Evolutionary conservation across 345 rosid species (phyloP).

Genomic region (Bruguiera sexangula): DNA sequence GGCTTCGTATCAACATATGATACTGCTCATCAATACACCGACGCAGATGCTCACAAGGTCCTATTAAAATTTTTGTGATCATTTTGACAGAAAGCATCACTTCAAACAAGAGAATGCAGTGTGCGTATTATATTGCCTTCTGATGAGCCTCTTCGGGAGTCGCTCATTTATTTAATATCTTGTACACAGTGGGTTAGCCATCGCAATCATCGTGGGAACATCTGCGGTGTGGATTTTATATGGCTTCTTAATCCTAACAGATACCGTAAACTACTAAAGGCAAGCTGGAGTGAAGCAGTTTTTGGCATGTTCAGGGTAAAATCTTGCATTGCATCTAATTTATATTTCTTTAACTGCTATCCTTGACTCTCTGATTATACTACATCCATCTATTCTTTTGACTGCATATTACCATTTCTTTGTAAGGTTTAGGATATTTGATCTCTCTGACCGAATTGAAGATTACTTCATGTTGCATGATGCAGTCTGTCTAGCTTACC

Average conservation of each 20-base stretch:
- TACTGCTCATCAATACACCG: constrained; percentile 29
- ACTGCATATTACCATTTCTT: not conserved
- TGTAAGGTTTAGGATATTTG: not conserved
- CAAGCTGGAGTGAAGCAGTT: constrained; percentile 95
- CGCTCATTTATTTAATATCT: constrained; percentile 19
- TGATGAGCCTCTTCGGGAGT: constrained; percentile 1
- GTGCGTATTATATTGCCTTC: not conserved
- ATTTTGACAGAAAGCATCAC: not conserved
- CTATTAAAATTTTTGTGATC: not conserved
- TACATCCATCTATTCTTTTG: not conserved
- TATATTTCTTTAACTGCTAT: not conserved
- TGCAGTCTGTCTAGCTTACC: not conserved
- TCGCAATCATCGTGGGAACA: constrained; percentile 23
- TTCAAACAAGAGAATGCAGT: not conserved
- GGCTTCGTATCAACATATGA: constrained; percentile 33
- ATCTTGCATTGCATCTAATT: constrained; percentile 5
- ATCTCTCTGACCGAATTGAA: not conserved
- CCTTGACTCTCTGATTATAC: not conserved
- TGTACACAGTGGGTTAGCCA: constrained; percentile 28
- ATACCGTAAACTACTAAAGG: constrained; percentile 59
- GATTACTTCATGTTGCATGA: not conserved
- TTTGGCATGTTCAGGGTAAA: constrained; percentile 92
- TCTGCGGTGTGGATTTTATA: constrained; percentile 28
- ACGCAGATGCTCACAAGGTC: constrained; percentile 32
- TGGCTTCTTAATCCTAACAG: constrained; percentile 61